phyloP scores from a whole-genome alignment of 2,329 filamentous ascomycete genomes.

The Aspergillus ochraceoroseus region DNA sequence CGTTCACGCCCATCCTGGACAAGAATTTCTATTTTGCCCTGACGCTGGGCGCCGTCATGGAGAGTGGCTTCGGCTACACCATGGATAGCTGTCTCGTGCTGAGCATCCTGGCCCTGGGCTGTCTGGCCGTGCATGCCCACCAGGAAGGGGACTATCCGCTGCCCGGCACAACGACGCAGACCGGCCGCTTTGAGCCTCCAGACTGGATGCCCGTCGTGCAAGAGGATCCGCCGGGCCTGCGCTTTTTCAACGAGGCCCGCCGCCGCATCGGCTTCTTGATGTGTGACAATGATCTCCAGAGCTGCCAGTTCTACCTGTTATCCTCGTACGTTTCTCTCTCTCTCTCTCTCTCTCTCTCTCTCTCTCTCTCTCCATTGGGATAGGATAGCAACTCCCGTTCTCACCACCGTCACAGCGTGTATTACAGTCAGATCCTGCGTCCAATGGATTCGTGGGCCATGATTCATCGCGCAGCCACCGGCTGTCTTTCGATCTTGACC shows the following conservation, averaged over 20 bases:
- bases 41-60: conserved; percentile 47
- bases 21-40: conserved; percentile 50
- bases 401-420: too few species aligned
- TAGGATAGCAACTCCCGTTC: too few species aligned
- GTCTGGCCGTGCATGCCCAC: conserved; percentile 47
- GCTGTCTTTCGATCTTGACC: conserved; percentile 47
- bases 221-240: conserved; percentile 45
- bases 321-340: conserved; percentile 42
- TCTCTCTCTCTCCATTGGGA: too few species aligned
- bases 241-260: conserved; percentile 53
- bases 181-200: conserved; percentile 34
- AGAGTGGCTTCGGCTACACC: conserved; percentile 49
- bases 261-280: conserved; percentile 51
- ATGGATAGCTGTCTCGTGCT: conserved; percentile 52
- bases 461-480: conserved; percentile 50
- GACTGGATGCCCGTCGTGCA: conserved; percentile 38
- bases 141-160: conserved; percentile 48
- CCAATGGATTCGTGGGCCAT: conserved; percentile 53
- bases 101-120: conserved; percentile 50
- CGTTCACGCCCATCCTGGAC: conserved; percentile 51
- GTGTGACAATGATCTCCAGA: conserved; percentile 48
- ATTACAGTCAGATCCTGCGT: conserved; percentile 50
- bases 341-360: too few species aligned
- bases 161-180: conserved; percentile 37
- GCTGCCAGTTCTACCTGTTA: conserved; percentile 51